Evolutionary conservation across 352 stramenopile species (phyloP).

Genomic region (Pythium biforme): DNA sequence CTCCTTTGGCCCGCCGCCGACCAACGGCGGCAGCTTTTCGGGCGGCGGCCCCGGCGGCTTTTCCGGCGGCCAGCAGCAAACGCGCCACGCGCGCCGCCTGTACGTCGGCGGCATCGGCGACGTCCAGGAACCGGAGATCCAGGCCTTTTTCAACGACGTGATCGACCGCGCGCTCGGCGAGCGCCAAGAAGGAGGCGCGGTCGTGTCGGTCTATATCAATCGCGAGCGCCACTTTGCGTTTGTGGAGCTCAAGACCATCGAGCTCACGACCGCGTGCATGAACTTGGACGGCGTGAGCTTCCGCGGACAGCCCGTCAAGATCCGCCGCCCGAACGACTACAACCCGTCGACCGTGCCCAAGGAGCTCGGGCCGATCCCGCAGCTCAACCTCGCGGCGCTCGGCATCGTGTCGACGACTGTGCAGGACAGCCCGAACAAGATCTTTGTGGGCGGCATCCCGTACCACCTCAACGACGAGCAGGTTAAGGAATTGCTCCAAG

Average conservation of each 20-base stretch:
- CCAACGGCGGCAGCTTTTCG: conserved; percentile 15
- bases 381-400: conserved; percentile 89
- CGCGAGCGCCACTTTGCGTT: conserved; percentile 96
- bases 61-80: conserved; percentile 78
- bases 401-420: conserved; percentile 96
- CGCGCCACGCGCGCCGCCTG: conserved; percentile 93
- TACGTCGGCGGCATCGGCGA: conserved; percentile 94
- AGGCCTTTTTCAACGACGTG: conserved; percentile 91
- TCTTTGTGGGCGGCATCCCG: conserved; percentile 97
- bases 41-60: not conserved
- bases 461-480: conserved; percentile 97
- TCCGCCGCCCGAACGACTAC: conserved; percentile 98
- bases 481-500: conserved; percentile 92
- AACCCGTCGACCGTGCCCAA: conserved; percentile 90
- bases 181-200: conserved; percentile 67
- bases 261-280: conserved; percentile 95
- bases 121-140: conserved; percentile 84
- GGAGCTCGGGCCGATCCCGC: conserved; percentile 80
- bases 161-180: conserved; percentile 84
- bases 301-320: conserved; percentile 92
- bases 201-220: conserved; percentile 95
- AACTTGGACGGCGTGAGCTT: conserved; percentile 95
- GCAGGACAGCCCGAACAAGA: conserved; percentile 96
- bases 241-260: conserved; percentile 96
- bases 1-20: conserved; percentile 53